A percentile compares a stretch with the other conserved stretches of the same genome.
These are phyloP conservation scores for Sclerotinia nivalis DNA, from an alignment of 2,329 filamentous ascomycete genomes.

Conservation along the genomic window DNA sequence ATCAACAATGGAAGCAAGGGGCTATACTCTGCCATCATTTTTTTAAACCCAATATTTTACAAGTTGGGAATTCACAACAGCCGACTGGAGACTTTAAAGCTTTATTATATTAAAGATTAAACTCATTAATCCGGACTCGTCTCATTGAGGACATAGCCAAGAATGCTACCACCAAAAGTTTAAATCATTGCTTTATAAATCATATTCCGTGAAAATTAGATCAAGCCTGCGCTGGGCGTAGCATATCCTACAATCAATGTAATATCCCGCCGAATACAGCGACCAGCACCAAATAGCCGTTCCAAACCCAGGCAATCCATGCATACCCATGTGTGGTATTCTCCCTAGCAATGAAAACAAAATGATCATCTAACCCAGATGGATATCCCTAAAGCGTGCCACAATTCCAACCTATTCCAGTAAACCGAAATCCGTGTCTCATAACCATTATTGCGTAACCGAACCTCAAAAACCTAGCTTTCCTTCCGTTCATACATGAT, in stretches of 20 bases:
- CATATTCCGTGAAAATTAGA: background rate
- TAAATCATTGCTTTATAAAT: background rate
- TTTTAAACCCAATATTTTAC: background rate
- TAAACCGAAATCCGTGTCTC: background rate
- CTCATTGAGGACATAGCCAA: background rate
- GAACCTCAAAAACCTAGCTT: background rate
- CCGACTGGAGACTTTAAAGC: background rate
- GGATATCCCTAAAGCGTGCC: background rate
- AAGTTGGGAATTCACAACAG: background rate
- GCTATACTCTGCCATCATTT: background rate
- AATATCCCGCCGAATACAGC: background rate
- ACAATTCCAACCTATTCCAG: background rate
- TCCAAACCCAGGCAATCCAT: background rate
- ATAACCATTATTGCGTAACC: background rate
- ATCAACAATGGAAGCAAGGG: background rate
- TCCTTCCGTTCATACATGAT: background rate
- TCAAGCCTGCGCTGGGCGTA: background rate
- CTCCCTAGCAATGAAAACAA: background rate
- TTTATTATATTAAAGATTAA: background rate
- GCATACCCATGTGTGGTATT: background rate
- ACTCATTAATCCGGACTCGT: background rate
- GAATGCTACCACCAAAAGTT: background rate
- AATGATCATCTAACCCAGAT: background rate
- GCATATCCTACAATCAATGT: background rate
- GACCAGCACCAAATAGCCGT: background rate